Base-by-base conservation (phyloP, 192 early-diverging fungal genomes). In the Linderina pennispora region DNA sequence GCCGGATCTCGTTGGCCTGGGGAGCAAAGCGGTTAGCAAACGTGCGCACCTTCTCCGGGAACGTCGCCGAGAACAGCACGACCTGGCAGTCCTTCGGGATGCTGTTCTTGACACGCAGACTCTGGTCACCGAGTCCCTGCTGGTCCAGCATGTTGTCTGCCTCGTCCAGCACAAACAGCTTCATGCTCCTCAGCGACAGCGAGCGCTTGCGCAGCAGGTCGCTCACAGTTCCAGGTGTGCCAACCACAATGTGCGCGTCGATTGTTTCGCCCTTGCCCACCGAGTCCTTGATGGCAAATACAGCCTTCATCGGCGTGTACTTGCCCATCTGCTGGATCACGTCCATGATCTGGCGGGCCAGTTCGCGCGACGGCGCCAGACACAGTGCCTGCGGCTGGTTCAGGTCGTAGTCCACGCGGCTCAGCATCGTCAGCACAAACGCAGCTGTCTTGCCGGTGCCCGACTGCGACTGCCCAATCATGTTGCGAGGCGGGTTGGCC, bases 401-500 rank as follows among this genome's bases (percentile, higher is more conserved):
- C 5, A 81, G 40, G 34, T 64, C 77, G 39, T 73, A 76, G 57
- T 97, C 83, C 34, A 97, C 77, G 17, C 95, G 80, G 48, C 82
- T 84, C 9, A 98, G 78, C 81, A 98, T 95, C 0, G 90, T 88
- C 34, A 98, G 74, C 2, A 82, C 84, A 67, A 98, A 98, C 8
- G 93, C 92, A 0, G 96, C 96, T 16, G 96, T 97, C 66, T 98
- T 98, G 28, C 94, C 96, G 0, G 96, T 98, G 53, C 96, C 96
- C 13, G 91, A 91, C 63, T 97, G 94, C 46, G 93, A 96, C 72
- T 98, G 96, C 0, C 90, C 96, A 57, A 98, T 94, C 90, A 98
- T 88, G 61, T 98, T 97, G 55, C 73, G 80, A 6, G 93, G 83
- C 65, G 95, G 95, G 54, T 86, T 82, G 20, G 77, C 64, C 24